Conservation (phyloP, 345 rosid species). For the Conringia planisiliqua region DNA sequence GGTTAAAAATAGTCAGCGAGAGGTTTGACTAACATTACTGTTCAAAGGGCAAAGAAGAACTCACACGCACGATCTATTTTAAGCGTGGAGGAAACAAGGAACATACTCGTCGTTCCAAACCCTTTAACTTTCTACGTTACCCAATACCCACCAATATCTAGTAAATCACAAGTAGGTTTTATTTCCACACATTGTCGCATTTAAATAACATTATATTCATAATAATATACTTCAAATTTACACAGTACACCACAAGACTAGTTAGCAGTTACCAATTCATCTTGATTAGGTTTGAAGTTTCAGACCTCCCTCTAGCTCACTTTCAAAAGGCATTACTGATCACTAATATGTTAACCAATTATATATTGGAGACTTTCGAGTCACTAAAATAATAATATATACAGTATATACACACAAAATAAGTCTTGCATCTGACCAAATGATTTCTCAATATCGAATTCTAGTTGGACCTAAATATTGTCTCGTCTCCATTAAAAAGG, state of each 20-base stretch:
- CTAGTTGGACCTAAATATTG: not conserved
- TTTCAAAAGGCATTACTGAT: not conserved
- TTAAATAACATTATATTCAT: not conserved
- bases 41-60: not conserved
- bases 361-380: not conserved
- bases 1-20: conserved; percentile 5
- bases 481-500: not conserved
- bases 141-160: not conserved
- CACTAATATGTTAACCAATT: not conserved
- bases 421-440: not conserved
- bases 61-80: not conserved
- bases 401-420: not conserved
- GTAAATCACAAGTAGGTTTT: not conserved
- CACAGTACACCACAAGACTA: not conserved
- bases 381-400: not conserved
- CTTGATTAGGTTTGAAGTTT: conserved; percentile 26
- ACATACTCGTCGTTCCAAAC: conserved; percentile 1
- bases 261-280: conserved; percentile 4
- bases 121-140: not conserved
- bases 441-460: not conserved
- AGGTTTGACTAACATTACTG: conserved; percentile 14
- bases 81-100: conserved; percentile 6
- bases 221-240: not conserved
- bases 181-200: not conserved
- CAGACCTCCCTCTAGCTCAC: not conserved